phyloP scores from a whole-genome alignment of 345 rosid genomes.

The Microcos paniculata region DNA sequence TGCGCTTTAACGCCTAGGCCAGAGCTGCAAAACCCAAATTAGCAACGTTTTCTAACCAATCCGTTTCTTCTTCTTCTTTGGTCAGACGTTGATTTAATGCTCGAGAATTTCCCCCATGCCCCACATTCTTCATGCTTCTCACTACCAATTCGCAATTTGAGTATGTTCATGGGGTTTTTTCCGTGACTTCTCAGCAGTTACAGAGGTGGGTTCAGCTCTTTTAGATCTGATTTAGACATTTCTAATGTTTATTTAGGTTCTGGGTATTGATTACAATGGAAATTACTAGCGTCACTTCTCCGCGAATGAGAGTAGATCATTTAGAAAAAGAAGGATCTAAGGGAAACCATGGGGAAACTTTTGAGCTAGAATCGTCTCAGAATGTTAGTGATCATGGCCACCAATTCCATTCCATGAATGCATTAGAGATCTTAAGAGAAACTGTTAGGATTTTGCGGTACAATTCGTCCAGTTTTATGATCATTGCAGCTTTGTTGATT shows the following conservation, averaged over 20 bases:
- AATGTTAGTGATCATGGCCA: slow-evolving; percentile 16
- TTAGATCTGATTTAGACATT: slow-evolving; percentile 11
- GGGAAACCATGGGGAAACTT: slow-evolving; percentile 31
- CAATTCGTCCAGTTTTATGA: slow-evolving; percentile 60
- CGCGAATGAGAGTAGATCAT: slow-evolving; percentile 33
- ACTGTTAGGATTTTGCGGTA: slow-evolving; percentile 79
- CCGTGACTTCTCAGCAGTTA: neutral
- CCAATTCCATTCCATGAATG: slow-evolving; percentile 64
- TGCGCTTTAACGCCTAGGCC: too few relatives aligned
- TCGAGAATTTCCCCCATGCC: slow-evolving; percentile 1
- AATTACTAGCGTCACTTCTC: slow-evolving; percentile 32
- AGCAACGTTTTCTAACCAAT: slow-evolving; percentile 1
- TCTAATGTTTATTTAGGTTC: slow-evolving; percentile 8
- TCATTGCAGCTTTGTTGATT: slow-evolving; percentile 55
- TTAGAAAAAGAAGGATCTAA: slow-evolving; percentile 33
- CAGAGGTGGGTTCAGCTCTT: slow-evolving; percentile 13
- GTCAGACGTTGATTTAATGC: neutral
- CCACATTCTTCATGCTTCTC: neutral
- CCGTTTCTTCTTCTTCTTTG: neutral
- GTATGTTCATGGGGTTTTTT: neutral
- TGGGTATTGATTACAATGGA: slow-evolving; percentile 37
- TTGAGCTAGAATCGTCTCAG: slow-evolving; percentile 41
- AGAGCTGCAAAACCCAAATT: neutral
- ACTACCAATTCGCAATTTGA: neutral
- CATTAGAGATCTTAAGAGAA: slow-evolving; percentile 85